A percentile compares a stretch with the other conserved stretches of the same genome.
Conservation (phyloP, 495 filamentous ascomycete genomes). For the Rhypophila decipiens region DNA sequence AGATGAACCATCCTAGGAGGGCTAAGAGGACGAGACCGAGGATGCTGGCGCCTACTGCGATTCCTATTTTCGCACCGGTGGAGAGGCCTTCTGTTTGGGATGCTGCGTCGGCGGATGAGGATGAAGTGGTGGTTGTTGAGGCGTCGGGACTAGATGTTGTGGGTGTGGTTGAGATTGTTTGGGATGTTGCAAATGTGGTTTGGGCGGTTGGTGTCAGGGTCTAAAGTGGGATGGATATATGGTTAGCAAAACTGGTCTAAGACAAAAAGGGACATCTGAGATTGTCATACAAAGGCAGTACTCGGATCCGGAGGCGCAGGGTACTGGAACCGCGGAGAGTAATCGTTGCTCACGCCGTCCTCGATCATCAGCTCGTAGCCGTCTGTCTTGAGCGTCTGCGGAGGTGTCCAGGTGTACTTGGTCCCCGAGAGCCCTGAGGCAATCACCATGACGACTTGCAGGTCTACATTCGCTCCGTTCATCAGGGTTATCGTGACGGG, state of each 20-base stretch:
- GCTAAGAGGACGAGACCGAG: not conserved
- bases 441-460: conserved; percentile 1
- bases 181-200: not conserved
- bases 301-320: not conserved
- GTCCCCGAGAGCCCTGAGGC: not conserved
- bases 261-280: not conserved
- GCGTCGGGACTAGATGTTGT: not conserved
- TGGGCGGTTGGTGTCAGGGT: not conserved
- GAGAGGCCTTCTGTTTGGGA: not conserved
- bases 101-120: not conserved
- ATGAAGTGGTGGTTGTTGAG: not conserved
- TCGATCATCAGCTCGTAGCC: conserved; percentile 2
- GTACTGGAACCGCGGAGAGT: conserved; percentile 6
- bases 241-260: not conserved
- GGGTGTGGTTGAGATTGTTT: not conserved
- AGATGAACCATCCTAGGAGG: not conserved
- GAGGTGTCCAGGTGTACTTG: conserved; percentile 9
- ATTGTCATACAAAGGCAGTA: not conserved
- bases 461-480: conserved; percentile 5
- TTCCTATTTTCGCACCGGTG: not conserved
- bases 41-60: not conserved
- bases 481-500: conserved; percentile 4
- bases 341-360: conserved; percentile 5
- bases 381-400: not conserved
- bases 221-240: not conserved